phyloP scores from a whole-genome alignment of 106 monocot species.

The Agapanthus africanus region DNA sequence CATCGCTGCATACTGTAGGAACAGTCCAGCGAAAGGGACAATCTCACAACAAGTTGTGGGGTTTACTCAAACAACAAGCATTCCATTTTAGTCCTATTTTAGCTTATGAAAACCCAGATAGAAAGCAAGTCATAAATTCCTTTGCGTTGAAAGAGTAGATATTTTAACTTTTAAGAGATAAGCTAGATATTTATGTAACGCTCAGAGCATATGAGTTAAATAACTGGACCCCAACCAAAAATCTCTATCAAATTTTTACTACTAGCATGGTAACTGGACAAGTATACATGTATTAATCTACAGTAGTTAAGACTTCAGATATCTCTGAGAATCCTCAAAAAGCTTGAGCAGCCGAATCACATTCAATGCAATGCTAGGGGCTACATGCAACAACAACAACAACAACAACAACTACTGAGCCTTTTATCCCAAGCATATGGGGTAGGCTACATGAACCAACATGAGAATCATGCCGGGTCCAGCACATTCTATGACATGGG shows the following conservation, averaged over 20 bases:
- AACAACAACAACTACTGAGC: too few relatives aligned
- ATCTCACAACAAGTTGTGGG: too few relatives aligned
- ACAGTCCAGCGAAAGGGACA: neutral
- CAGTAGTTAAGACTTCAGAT: neutral
- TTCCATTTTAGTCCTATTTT: neutral
- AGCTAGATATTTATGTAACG: neutral
- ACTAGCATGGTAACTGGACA: neutral
- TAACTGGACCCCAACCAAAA: neutral
- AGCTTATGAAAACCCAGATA: neutral
- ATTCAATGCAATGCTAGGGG: too few relatives aligned
- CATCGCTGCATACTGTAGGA: neutral
- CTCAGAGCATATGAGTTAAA: neutral
- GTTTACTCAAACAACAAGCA: neutral
- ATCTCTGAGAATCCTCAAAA: too few relatives aligned
- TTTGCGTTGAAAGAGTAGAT: neutral
- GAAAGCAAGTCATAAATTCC: neutral
- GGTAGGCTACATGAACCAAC: too few relatives aligned
- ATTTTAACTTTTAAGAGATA: neutral
- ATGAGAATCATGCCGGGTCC: too few relatives aligned
- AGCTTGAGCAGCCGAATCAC: too few relatives aligned
- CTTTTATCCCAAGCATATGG: too few relatives aligned
- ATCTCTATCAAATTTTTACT: neutral
- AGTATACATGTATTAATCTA: neutral
- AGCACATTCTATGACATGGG: too few relatives aligned
- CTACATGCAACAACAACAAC: too few relatives aligned